Base-by-base conservation (phyloP, 2,329 filamentous ascomycete species). In the Pestalotiopsis sp. region DNA sequence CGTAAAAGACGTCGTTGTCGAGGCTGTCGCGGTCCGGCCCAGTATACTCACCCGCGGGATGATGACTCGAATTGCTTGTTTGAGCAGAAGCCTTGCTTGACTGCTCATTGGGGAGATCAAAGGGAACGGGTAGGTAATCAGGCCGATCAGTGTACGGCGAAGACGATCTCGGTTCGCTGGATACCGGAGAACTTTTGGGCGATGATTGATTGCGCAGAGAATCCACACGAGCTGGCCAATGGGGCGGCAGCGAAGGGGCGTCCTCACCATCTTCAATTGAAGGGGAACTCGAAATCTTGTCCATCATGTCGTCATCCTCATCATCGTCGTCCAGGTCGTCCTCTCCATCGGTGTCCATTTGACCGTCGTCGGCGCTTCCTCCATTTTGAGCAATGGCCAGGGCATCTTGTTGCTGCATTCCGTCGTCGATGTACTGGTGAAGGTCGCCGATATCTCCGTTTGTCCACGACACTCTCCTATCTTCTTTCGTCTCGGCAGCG, bases 181-280 rank as follows among this genome's bases (percentile, higher is more conserved):
- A 69, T 68, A 70, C 68, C 61, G 72, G 71, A 69, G 78, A 78
- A 74, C 76, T 76, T 75, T 75, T 71, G 73, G 72, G 73, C 69
- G 73, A 67, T 70, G 76, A 74, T 68, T 76, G 75, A 71, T 76
- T 78, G 68, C 74, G 76, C 67, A 84, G 78, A 72, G 82, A 84
- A 71, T 82, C 83, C 72, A 82, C 77, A 76, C 82, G 82, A 73
- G 78, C 79, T 68, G 83, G 84, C 84, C 82, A 84, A 70, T 76
- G 76, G 72, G 71, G 77, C 65, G 79, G 77, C 74, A 81, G 76
- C 71, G 74, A 70, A 74, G 75, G 78, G 82, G 81, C 82, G 84
- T 85, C 96, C 94, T 88, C 91, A 99, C 95, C 95, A 92, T 98
- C 95, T 86, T 97, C 94, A 82, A 99, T 99, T 76, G 95, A 98